Percentiles rank a stretch among this genome's conserved stretches.
Evolutionary conservation across 306 rosid species (phyloP).

Genomic region (Cucumis hystrix): DNA sequence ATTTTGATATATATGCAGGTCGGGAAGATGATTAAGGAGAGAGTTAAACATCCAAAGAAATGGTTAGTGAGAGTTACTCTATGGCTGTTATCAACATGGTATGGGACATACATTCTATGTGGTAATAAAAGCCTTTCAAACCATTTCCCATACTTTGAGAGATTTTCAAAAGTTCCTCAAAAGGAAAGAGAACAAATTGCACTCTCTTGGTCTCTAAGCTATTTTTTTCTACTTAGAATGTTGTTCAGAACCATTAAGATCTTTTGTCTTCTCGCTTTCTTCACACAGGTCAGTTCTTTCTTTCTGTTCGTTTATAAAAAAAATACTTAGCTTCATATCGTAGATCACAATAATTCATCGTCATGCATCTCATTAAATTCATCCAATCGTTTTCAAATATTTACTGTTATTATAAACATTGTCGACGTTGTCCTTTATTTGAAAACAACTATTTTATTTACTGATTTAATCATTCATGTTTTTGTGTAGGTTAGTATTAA

Average conservation of each 20-base stretch:
- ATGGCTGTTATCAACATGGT: constrained; percentile 48
- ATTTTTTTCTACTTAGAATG: constrained; percentile 25
- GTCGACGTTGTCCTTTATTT: too few species aligned
- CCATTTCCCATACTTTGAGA: constrained; percentile 36
- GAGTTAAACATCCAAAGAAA: constrained; percentile 40
- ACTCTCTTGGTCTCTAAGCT: constrained; percentile 35
- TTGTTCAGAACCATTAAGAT: constrained; percentile 34
- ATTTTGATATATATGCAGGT: constrained; percentile 18
- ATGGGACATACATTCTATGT: constrained; percentile 39
- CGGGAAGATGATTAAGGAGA: constrained; percentile 26
- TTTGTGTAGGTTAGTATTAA: not conserved
- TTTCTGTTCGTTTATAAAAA: not conserved
- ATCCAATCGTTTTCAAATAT: too few species aligned
- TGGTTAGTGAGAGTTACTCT: constrained; percentile 23
- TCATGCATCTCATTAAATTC: too few species aligned
- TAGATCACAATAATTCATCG: too few species aligned
- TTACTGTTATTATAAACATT: too few species aligned
- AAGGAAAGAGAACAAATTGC: constrained; percentile 32
- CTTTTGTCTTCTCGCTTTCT: constrained; percentile 40
- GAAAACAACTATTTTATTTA: too few species aligned
- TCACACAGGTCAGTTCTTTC: constrained; percentile 42
- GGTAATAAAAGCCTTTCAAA: constrained; percentile 23
- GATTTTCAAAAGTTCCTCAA: constrained; percentile 14
- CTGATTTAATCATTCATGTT: too few species aligned
- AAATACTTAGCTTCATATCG: too few species aligned